These are phyloP conservation scores for Linderina pennispora DNA, from an alignment of 192 early-diverging fungal species.

Conservation along the genomic window DNA sequence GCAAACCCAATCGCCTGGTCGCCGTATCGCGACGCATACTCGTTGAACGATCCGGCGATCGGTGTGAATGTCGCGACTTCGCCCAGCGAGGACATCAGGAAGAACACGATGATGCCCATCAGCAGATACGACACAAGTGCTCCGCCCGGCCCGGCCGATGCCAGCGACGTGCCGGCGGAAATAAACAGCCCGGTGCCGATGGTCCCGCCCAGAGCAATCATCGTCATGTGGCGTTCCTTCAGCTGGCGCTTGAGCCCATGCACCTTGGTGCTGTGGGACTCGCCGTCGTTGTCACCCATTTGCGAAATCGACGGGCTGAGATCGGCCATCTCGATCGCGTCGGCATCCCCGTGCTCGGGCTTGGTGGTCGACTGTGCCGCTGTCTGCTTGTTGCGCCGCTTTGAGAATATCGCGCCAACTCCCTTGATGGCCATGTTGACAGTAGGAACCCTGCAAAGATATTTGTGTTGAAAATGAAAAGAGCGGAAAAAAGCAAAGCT, in stretches of 20 bases:
- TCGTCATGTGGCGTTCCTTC: slow-evolving; percentile 54
- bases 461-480: too few species aligned
- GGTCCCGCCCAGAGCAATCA: slow-evolving; percentile 61
- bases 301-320: too few species aligned
- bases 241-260: slow-evolving; percentile 45
- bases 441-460: too few species aligned
- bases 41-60: slow-evolving; percentile 63
- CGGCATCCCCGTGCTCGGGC: too few species aligned
- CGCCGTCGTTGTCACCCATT: too few species aligned
- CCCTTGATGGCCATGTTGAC: too few species aligned
- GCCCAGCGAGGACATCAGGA: slow-evolving; percentile 62
- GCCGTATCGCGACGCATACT: slow-evolving; percentile 60
- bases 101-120: slow-evolving; percentile 53
- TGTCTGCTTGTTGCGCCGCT: neutral
- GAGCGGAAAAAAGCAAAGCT: too few species aligned
- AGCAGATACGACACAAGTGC: slow-evolving; percentile 59
- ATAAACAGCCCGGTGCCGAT: slow-evolving; percentile 68
- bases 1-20: slow-evolving; percentile 62
- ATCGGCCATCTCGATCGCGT: neutral
- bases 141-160: slow-evolving; percentile 64
- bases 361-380: too few species aligned
- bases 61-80: slow-evolving; percentile 71
- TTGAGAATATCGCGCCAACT: neutral
- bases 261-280: too few species aligned
- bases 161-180: slow-evolving; percentile 58